Evolutionary conservation across 257 asterid genomes (phyloP).

Genomic region (Dorcoceras hygrometricum): DNA sequence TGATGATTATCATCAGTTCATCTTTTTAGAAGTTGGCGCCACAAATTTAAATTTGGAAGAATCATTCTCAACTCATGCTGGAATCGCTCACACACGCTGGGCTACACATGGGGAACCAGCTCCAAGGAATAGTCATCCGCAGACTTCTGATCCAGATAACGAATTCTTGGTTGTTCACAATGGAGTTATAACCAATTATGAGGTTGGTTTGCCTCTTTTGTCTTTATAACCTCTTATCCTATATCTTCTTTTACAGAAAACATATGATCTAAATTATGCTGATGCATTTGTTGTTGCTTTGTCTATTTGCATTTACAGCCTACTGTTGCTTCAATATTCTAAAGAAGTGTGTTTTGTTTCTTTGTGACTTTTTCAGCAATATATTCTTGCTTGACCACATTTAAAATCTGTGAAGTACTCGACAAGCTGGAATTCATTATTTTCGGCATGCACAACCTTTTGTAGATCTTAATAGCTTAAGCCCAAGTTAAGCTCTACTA

Average conservation of each 20-base stretch:
- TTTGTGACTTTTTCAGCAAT: background rate
- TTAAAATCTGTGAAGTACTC: background rate
- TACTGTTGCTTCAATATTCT: conserved; percentile 12
- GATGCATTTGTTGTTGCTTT: conserved; percentile 1
- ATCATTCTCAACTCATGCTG: conserved; percentile 81
- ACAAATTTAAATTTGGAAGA: conserved; percentile 78
- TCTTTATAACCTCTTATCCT: background rate
- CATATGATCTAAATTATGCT: conserved; percentile 5
- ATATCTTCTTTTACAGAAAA: background rate
- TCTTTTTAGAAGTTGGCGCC: conserved; percentile 68
- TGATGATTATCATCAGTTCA: conserved; percentile 19
- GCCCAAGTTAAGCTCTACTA: background rate
- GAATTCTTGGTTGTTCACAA: conserved; percentile 94
- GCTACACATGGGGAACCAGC: conserved; percentile 99
- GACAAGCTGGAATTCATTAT: background rate
- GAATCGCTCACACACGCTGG: conserved; percentile 99
- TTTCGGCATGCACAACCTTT: background rate
- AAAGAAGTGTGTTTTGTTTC: background rate
- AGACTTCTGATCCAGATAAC: conserved; percentile 69
- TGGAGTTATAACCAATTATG: conserved; percentile 92
- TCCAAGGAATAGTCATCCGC: conserved; percentile 97
- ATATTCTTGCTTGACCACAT: background rate
- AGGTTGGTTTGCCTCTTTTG: conserved; percentile 42
- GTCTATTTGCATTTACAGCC: background rate
- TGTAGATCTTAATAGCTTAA: background rate